A percentile compares a stretch with the other conserved stretches of the same genome.
Conservation (phyloP, 1,139 yeast genomes). For the Kodamaea ohmeri region DNA sequence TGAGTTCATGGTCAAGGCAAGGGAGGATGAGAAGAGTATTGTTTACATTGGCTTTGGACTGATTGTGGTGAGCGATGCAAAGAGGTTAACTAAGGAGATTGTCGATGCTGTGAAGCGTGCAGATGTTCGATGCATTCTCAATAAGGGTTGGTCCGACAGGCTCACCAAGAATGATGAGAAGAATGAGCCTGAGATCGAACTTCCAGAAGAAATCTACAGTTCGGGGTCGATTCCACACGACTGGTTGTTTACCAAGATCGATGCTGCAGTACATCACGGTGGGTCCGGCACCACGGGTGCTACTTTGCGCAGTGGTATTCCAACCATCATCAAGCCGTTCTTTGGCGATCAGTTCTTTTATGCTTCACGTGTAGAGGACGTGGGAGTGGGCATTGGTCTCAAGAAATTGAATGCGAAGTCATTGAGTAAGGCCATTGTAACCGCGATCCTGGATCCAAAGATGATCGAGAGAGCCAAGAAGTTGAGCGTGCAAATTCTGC, state of each 20-base stretch:
- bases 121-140: slow-evolving; percentile 80
- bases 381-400: slow-evolving; percentile 81
- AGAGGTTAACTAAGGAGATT: slow-evolving; percentile 71
- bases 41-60: slow-evolving; percentile 96
- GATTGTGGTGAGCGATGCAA: slow-evolving; percentile 83
- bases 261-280: slow-evolving; percentile 96
- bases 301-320: slow-evolving; percentile 77
- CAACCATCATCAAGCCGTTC: slow-evolving; percentile 89
- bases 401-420: slow-evolving; percentile 63
- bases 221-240: slow-evolving; percentile 85
- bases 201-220: slow-evolving; percentile 70
- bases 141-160: slow-evolving; percentile 95
- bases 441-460: slow-evolving; percentile 64
- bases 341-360: slow-evolving; percentile 96
- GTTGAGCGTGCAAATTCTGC: slow-evolving; percentile 59
- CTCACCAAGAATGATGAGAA: slow-evolving; percentile 31
- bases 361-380: slow-evolving; percentile 80
- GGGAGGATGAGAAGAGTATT: slow-evolving; percentile 57
- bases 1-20: slow-evolving; percentile 64
- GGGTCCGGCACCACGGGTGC: slow-evolving; percentile 99
- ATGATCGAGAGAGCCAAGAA: slow-evolving; percentile 63
- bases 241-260: slow-evolving; percentile 86
- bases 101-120: slow-evolving; percentile 74
- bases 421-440: slow-evolving; percentile 63
- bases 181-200: slow-evolving; percentile 45